Evolutionary conservation across 2,329 filamentous ascomycete species (phyloP).

Genomic region (Lojkania enalia): DNA sequence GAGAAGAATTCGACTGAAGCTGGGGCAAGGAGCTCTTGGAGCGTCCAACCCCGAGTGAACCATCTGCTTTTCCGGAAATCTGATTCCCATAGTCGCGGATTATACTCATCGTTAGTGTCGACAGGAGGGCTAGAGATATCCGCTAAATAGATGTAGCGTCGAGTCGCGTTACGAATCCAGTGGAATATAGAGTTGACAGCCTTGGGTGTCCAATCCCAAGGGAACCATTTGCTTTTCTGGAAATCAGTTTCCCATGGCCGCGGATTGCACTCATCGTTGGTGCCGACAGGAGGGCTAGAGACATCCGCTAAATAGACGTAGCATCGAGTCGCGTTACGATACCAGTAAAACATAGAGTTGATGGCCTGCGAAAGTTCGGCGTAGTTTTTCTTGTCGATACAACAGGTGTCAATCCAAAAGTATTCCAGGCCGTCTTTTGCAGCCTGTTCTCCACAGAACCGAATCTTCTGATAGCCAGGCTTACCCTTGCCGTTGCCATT

Average conservation of each 20-base stretch:
- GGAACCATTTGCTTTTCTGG: background rate
- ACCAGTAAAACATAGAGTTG: background rate
- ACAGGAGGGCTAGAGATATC: background rate
- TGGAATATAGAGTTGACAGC: constrained; percentile 1
- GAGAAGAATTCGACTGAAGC: too few relatives aligned
- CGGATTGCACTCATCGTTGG: background rate
- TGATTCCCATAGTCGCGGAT: background rate
- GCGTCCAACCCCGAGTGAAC: too few relatives aligned
- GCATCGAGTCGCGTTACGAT: too few relatives aligned
- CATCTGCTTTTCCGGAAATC: too few relatives aligned
- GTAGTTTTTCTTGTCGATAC: background rate
- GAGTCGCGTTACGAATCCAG: background rate
- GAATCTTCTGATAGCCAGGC: background rate
- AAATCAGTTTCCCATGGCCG: background rate
- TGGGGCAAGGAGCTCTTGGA: too few relatives aligned
- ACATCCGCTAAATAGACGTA: too few relatives aligned
- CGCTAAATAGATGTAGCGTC: too few relatives aligned
- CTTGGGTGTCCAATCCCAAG: background rate
- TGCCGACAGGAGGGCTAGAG: background rate
- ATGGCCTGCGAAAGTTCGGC: too few relatives aligned
- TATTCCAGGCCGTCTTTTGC: background rate
- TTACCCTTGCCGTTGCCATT: background rate
- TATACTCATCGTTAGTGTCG: background rate
- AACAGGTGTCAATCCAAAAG: too few relatives aligned
- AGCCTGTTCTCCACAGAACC: background rate